A percentile compares a stretch with the other conserved stretches of the same genome.
phyloP scores from a whole-genome alignment of 1,284 basidiomycete species.

The Heterobasidion parviporum region DNA sequence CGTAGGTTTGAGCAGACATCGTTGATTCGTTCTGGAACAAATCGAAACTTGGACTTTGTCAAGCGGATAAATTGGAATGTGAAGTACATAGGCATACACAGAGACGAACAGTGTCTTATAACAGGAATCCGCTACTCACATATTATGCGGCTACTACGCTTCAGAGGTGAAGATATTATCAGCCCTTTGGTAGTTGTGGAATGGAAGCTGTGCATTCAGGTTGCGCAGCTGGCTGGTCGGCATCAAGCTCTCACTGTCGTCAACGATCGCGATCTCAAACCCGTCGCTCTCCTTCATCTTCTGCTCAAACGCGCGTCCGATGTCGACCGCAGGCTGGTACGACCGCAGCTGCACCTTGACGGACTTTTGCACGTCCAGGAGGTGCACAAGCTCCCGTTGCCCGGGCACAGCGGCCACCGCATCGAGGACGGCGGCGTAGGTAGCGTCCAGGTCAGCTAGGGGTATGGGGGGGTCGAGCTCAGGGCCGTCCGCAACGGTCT shows the following conservation, averaged over 20 bases:
- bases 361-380: conserved; percentile 37
- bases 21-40: too few species aligned
- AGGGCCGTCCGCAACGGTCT: conserved; percentile 3
- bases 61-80: too few species aligned
- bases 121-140: too few species aligned
- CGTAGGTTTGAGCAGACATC: too few species aligned
- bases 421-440: conserved; percentile 17
- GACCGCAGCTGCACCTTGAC: conserved; percentile 20
- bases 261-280: background rate
- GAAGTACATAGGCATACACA: too few species aligned
- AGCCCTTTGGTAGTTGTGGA: too few species aligned
- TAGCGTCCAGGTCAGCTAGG: conserved; percentile 3
- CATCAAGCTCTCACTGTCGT: background rate
- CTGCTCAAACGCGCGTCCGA: background rate
- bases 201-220: too few species aligned
- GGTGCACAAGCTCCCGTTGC: conserved; percentile 29
- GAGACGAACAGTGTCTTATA: too few species aligned
- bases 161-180: too few species aligned
- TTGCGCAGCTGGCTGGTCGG: background rate
- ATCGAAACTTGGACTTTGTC: too few species aligned
- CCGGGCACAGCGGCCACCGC: conserved; percentile 14
- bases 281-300: background rate
- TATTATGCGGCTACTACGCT: too few species aligned
- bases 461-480: conserved; percentile 3
- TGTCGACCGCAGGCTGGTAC: background rate